Base-by-base conservation (phyloP, 2,329 filamentous ascomycete genomes). In the Coniochaeta sp. region DNA sequence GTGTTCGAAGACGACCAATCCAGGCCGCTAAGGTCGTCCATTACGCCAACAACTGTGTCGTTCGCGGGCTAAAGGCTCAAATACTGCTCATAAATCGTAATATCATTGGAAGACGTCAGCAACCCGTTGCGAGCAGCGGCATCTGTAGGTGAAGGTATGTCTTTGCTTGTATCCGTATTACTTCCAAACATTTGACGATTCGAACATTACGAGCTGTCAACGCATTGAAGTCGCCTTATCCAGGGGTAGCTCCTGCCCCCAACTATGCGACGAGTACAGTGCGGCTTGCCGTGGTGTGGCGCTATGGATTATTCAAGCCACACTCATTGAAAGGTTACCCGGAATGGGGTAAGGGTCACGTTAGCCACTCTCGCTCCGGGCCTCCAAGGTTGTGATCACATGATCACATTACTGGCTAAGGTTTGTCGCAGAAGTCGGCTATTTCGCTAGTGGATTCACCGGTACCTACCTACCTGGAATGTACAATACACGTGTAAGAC, bases 11-110 rank as follows among this genome's bases (percentile, higher is more conserved):
- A 68, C 58, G 81, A 82, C 84, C 84, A 88, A 72, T 82, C 81
- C 66, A 87, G 76, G 64, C 81, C 79, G 56, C 81, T 79, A 57
- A 87, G 80, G 73, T 88, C 84, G 66, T 87, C 82, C 85, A 88
- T 88, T 60, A 57, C 28, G 47, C 31, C 47, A 52, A 52, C 14
- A 17, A n/a, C 11, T 52, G 26, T 31, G 16, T 14, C 26, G 47
- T n/a, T 14, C 9, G 26, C 47, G 24, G 47, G 47, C 47, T 52
- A 52, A 52, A 17, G 28, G 26, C 12, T 31, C 26, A 28, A 14
- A 31, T 5, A 5, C 12, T 28, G 24, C 12, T 52, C 22, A 47
- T 47, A 52, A 52, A 28, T 52, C 22, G 47, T 52, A n/a, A 2
- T 31, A 3, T 52, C 24, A 31, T 31, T n/a, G 26, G n/a, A 17